Conservation (phyloP, 2,329 filamentous ascomycete genomes). For the Huntiella omanensis region DNA sequence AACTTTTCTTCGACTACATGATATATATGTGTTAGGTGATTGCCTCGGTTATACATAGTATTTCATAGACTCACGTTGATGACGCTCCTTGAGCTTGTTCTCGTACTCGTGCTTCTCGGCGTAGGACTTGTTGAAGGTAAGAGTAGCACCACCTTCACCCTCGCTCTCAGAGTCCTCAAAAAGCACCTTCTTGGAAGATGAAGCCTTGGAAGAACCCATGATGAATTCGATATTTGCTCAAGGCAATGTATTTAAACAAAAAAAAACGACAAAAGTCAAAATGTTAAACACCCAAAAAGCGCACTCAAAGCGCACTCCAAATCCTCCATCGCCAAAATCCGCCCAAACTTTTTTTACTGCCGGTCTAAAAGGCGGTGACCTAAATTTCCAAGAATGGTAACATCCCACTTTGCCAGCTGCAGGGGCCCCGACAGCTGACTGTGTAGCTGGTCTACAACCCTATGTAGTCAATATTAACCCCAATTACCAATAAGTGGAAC, state of each 20-base stretch:
- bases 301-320: background rate
- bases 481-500: too few species aligned
- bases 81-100: conserved; percentile 82
- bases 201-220: conserved; percentile 7
- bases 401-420: too few species aligned
- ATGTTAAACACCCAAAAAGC: background rate
- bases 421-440: too few species aligned
- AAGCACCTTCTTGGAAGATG: conserved; percentile 28
- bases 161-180: conserved; percentile 30
- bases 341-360: background rate
- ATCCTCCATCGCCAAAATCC: background rate
- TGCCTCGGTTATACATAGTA: background rate
- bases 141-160: conserved; percentile 27
- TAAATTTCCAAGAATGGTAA: too few species aligned
- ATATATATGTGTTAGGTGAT: background rate
- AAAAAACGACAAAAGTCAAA: too few species aligned
- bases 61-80: conserved; percentile 36
- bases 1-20: conserved; percentile 73
- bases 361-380: too few species aligned
- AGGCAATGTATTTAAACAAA: background rate
- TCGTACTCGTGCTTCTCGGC: conserved; percentile 87
- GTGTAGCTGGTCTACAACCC: too few species aligned
- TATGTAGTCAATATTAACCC: too few species aligned
- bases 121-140: conserved; percentile 83
- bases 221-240: background rate